Conservation (phyloP, 345 rosid genomes). For the Carallia brachiata region DNA sequence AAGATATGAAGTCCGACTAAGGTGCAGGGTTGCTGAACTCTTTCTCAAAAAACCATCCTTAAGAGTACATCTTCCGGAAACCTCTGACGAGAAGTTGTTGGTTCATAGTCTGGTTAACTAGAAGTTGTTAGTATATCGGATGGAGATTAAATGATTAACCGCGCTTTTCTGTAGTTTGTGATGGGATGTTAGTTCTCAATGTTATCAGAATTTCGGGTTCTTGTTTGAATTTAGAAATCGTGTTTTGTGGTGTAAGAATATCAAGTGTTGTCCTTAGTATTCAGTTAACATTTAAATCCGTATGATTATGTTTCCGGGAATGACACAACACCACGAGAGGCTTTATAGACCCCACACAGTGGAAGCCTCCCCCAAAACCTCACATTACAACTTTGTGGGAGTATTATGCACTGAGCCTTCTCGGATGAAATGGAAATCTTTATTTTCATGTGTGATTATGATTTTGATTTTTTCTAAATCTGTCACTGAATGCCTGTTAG, state of each 20-base stretch:
- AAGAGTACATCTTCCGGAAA: conserved; percentile 10
- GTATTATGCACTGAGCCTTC: too few species aligned
- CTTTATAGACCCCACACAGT: too few species aligned
- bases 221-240: conserved; percentile 1
- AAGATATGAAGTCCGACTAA: conserved; percentile 40
- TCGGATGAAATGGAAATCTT: too few species aligned
- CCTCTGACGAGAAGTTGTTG: conserved; percentile 16
- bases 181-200: not conserved
- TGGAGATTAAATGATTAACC: conserved; percentile 20
- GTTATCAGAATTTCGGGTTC: not conserved
- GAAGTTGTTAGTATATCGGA: conserved; percentile 17
- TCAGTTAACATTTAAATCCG: too few species aligned
- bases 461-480: too few species aligned
- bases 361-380: too few species aligned
- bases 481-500: too few species aligned
- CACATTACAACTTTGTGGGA: too few species aligned
- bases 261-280: not conserved
- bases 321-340: too few species aligned
- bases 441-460: too few species aligned
- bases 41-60: conserved; percentile 1
- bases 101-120: conserved; percentile 18
- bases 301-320: too few species aligned
- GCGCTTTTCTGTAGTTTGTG: conserved; percentile 18
- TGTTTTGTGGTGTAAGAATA: conserved; percentile 9
- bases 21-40: not conserved